Conservation (phyloP, 371 early-diverging fungal species). For the Mucor indicus region DNA sequence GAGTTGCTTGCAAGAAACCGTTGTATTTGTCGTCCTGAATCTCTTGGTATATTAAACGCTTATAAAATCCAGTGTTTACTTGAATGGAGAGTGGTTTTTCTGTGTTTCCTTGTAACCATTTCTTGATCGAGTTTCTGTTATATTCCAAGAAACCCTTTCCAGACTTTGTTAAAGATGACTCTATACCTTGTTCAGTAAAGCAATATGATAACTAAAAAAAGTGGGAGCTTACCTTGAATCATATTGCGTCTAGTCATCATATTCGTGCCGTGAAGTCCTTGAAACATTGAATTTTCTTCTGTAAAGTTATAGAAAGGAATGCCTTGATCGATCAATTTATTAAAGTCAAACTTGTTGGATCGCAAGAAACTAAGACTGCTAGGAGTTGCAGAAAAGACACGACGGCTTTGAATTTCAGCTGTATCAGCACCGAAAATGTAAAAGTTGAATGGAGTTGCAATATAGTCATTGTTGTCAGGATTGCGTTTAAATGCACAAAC, state of each 20-base stretch:
- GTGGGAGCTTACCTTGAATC: slow-evolving; percentile 12
- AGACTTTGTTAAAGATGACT: slow-evolving; percentile 5
- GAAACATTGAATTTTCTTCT: slow-evolving; percentile 25
- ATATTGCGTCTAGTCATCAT: slow-evolving; percentile 8
- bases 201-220: no score
- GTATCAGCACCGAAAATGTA: slow-evolving; percentile 72
- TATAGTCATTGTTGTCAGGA: slow-evolving; percentile 41
- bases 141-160: slow-evolving; percentile 15
- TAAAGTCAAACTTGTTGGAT: slow-evolving; percentile 77
- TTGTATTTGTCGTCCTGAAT: slow-evolving; percentile 45
- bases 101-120: slow-evolving; percentile 37
- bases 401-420: slow-evolving; percentile 30
- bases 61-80: slow-evolving; percentile 46
- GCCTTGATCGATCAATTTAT: slow-evolving; percentile 52
- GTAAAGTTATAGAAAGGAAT: slow-evolving; percentile 43
- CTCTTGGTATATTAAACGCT: slow-evolving; percentile 62
- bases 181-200: neutral
- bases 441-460: slow-evolving; percentile 82
- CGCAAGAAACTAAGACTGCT: slow-evolving; percentile 52
- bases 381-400: slow-evolving; percentile 61
- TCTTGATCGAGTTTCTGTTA: slow-evolving; percentile 10
- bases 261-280: slow-evolving; percentile 9
- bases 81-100: slow-evolving; percentile 34
- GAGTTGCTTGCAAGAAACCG: slow-evolving; percentile 30
- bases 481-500: slow-evolving; percentile 67